Conservation (phyloP, 768 basidiomycete species). For the Infundibulicybe gibba region DNA sequence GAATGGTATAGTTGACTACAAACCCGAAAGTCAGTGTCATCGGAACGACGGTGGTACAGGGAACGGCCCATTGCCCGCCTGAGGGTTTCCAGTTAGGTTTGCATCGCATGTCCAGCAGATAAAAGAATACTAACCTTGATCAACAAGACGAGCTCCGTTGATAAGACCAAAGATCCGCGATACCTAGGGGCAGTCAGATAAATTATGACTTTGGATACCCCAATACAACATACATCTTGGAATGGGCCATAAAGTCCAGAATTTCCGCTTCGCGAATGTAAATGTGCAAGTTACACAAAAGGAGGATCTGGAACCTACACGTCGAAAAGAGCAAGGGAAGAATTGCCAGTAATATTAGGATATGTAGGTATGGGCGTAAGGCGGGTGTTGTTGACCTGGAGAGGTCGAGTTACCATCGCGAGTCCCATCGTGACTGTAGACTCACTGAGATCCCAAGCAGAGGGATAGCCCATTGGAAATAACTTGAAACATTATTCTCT, state of each 20-base stretch:
- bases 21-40: constrained; percentile 73
- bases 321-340: constrained; percentile 69
- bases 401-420: background rate
- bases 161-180: constrained; percentile 59
- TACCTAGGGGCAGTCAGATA: constrained; percentile 41
- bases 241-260: constrained; percentile 74
- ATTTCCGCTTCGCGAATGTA: constrained; percentile 46
- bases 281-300: background rate
- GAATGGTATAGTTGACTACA: constrained; percentile 9
- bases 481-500: constrained; percentile 60
- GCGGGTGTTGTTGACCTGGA: constrained; percentile 52
- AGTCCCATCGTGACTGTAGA: background rate
- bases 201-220: background rate
- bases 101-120: background rate
- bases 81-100: constrained; percentile 1
- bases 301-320: constrained; percentile 42
- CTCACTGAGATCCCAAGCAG: constrained; percentile 53
- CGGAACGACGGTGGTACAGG: constrained; percentile 56
- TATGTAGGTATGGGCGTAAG: constrained; percentile 63
- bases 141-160: constrained; percentile 64
- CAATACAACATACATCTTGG: constrained; percentile 54
- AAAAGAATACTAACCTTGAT: constrained; percentile 34
- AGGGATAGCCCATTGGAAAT: constrained; percentile 73
- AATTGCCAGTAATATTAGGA: constrained; percentile 46
- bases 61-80: constrained; percentile 75